Evolutionary conservation across 1,139 yeast species (phyloP), one percentile per base, ranked within the genome.

Genomic region (Geotrichum macrosporum): DNA sequence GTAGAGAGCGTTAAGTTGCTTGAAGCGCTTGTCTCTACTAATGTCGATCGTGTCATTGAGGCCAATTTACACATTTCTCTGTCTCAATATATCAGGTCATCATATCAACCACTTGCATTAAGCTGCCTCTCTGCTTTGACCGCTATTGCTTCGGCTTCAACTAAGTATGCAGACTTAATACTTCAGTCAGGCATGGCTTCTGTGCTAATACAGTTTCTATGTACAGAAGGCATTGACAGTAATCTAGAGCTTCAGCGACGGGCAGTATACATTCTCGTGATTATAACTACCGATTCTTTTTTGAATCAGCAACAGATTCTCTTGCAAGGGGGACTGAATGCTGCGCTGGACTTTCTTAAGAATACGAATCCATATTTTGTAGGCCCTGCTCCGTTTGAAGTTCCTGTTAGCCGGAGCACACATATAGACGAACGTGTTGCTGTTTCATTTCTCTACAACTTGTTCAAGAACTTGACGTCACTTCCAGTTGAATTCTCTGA

Each of bases 381-480:
- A 9, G 20, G 26, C 24, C 10, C 20, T 13, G 4, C 21, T 4
- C 40, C 31, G 4, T 36, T 36, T 18, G 20, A 36, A n/a, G 12
- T 10, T 10, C 9, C 5, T 8, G 10, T 13, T 13, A 21, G 31
- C 13, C 13, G 16, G 16, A 18, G 16, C 12, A 3, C 32, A 12
- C 32, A 12, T 26, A 22, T 36, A 13, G 40, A 36, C n/a, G 40
- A 36, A 15, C 40, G 40, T 22, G 19, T 36, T 9, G 40, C 40
- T 12, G 32, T 29, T 13, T 36, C 31, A 15, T 36, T 24, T n/a
- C 13, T 36, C 12, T 26, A 36, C 20, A 36, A 36, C 32, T 18
- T 26, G 13, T n/a, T 36, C 3, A 36, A 36, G 19, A 9, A 9
- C 12, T n/a, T 12, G 16, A 15, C 40, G 2, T 4, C 27, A 8